Evolutionary conservation across 352 stramenopile species (phyloP), one percentile per base, ranked within the genome.

Genomic region (Pythium apleroticum): DNA sequence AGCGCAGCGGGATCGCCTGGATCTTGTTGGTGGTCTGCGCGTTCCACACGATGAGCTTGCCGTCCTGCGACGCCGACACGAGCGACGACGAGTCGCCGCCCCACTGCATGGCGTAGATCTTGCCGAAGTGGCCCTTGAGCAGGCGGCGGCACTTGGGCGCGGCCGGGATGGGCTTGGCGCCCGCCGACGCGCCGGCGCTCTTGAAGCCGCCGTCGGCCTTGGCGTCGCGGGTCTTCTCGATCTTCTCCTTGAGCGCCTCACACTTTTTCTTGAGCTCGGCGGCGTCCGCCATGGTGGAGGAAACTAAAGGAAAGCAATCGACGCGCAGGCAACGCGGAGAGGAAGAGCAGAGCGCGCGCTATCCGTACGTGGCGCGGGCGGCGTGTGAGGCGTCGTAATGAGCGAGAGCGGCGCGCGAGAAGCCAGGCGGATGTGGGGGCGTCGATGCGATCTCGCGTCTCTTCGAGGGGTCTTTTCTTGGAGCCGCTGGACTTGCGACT

Each of bases 61-160:
- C 98, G 77, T 99, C 98, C 84, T 99, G 96, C 25, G 89, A 97
- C 2, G 96, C 95, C 45, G 84, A 97, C 20, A 98, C 91, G n/a
- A 98, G 84, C 61, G 85, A 89, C 20, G 83, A 73, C 66, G 75
- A 86, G 75, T 99, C 93, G 30, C 93, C 88, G 43, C 93, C 90
- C 98, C 98, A 99, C 73, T 99, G 97, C 91, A 99, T 96, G 58
- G 97, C 95, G 74, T 99, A 99, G 61, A 99, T 97, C 81, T 99
- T 99, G 69, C 98, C 98, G 77, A 99, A 99, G 72, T 99, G 98
- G 53, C 98, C 98, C 74, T 99, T 99, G 28, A 99, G 83, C 57
- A 98, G 81, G 12, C 97, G 85, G 52, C 96, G 83, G 60, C 91
- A 91, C 73, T 99, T 98, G 17, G 92, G 92, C 12, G 89, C 78